phyloP scores from a whole-genome alignment of 179 eudicot species.

The Nepenthes alata region DNA sequence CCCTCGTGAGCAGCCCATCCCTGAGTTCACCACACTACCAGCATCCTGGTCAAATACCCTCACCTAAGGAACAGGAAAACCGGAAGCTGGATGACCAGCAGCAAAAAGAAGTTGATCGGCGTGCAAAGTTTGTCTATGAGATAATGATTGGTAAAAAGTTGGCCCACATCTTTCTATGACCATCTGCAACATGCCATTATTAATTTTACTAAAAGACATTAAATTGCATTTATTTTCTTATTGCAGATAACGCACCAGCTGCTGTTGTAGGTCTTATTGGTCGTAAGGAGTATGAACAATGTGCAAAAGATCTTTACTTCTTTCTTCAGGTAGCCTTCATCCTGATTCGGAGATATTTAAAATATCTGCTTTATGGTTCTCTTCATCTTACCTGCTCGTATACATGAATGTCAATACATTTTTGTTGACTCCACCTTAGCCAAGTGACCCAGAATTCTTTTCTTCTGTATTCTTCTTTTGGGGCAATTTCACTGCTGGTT shows the following conservation, averaged over 20 bases:
- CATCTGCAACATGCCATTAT: background rate
- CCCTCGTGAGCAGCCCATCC: conserved; percentile 26
- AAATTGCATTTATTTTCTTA: background rate
- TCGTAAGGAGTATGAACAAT: conserved; percentile 85
- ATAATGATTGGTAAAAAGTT: conserved; percentile 67
- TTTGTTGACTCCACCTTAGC: no score
- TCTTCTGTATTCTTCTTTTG: no score
- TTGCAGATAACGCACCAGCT: conserved; percentile 82
- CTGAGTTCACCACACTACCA: conserved; percentile 26
- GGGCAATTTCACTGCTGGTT: no score
- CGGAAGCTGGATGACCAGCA: conserved; percentile 43
- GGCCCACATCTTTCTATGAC: background rate
- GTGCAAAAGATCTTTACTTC: conserved; percentile 88
- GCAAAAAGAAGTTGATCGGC: conserved; percentile 55
- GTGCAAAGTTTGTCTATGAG: conserved; percentile 82
- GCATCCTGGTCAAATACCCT: conserved; percentile 31
- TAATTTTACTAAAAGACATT: no score
- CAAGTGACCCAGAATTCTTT: no score
- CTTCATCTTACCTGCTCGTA: background rate
- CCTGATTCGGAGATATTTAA: background rate
- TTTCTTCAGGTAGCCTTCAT: conserved; percentile 67
- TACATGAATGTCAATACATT: no score
- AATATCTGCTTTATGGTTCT: background rate
- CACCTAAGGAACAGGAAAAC: conserved; percentile 37
- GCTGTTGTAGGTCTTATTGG: conserved; percentile 87